Conservation (phyloP, 1,139 yeast species). For the Geotrichum bryndzae region DNA sequence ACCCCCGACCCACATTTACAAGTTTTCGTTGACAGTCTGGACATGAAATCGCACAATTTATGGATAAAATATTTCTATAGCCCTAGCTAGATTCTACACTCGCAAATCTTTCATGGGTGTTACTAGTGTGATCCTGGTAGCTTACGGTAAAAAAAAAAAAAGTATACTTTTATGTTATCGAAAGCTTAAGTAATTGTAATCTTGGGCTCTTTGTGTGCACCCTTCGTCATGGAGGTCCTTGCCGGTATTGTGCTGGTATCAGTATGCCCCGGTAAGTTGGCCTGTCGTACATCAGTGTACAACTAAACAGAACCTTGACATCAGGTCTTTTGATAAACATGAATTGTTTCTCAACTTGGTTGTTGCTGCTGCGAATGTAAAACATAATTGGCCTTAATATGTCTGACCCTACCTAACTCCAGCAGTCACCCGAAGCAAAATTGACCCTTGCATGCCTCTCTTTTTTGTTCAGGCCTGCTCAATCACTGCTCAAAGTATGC, state of each 20-base stretch:
- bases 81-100: neutral
- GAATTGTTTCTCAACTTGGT: no score
- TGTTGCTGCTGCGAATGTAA: no score
- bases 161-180: neutral
- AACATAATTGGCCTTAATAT: no score
- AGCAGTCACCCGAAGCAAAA: no score
- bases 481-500: no score
- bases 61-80: neutral
- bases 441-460: no score
- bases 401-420: no score
- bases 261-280: neutral
- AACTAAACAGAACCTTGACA: neutral
- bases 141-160: no score
- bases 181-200: no score
- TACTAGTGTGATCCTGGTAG: neutral
- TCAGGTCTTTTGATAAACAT: no score
- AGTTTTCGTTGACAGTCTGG: neutral
- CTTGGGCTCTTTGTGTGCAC: neutral
- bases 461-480: no score
- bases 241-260: neutral
- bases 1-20: neutral
- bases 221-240: neutral
- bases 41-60: neutral
- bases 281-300: neutral
- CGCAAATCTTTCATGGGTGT: neutral